Base-by-base conservation (phyloP, 1,284 basidiomycete species). In the Austropuccinia psidii region DNA sequence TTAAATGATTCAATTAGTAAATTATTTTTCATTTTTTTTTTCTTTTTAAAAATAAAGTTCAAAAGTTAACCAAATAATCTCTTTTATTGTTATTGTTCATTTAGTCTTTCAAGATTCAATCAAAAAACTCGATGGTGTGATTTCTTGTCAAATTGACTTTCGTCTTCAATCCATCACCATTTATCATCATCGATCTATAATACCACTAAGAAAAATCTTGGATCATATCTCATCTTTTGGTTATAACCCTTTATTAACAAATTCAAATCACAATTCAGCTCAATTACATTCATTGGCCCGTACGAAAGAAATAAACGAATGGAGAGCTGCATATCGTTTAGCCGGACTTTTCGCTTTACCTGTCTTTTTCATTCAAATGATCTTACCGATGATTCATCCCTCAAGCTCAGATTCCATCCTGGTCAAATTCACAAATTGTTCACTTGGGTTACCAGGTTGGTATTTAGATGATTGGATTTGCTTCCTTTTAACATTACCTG, bases 341-440 rank as follows among this genome's bases (percentile, higher is more conserved):
- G 87, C 89, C 77, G 79, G 90, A 45, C 80, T 83, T 15, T 97
- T 99, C 79, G 92, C 92, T 54, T 77, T 96, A 0, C 96, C 96
- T 27, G 93, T 96, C 70, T 97, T 98, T 82, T 86, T 97, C 80
- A 83, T 98, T 75, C 86, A 86, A 75, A 98, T 98, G 95, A 81
- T 96, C 47, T 85, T 88, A 58, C 86, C 87, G n/a, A 89, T 87
- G 81, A 86, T 93, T 57, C 83, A 85, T 17, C 86, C 86, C 74
- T 75, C 78, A 21, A 45, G 70, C 13, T 35, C 70, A 17, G 79
- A 81, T 4, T 74, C 90, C 55, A 80, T 88, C 77, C 79, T 82
- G 64, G 80, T 81, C 78, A 83, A 82, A 52, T 75, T 90, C 50
- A n/a, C n/a, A n/a, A n/a, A n/a, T n/a, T n/a, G n/a, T n/a, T n/a